Evolutionary conservation across 192 early-diverging fungal genomes (phyloP).

Genomic region (Nowakowskiella sp.): DNA sequence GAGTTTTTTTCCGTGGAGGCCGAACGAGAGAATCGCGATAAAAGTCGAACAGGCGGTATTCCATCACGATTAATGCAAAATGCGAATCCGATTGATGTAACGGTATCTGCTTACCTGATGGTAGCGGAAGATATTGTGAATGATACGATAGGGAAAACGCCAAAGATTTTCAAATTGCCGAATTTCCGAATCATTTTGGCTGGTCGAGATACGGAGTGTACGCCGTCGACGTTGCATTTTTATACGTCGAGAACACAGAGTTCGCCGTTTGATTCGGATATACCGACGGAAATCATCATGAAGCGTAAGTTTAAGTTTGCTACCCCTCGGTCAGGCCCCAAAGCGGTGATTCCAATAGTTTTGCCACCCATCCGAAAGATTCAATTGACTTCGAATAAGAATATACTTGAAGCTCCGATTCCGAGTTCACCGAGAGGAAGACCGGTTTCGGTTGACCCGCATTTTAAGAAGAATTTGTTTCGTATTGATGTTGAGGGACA

Average conservation of each 20-base stretch:
- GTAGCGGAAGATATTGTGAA: too few species aligned
- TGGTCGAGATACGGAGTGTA: not conserved
- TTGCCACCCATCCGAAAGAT: not conserved
- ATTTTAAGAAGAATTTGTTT: not conserved
- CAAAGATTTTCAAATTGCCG: not conserved
- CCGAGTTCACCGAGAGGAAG: not conserved
- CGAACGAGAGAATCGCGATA: not conserved
- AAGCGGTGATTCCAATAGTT: not conserved
- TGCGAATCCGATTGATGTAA: not conserved
- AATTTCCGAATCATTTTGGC: not conserved
- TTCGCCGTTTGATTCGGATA: too few species aligned
- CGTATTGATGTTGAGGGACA: not conserved
- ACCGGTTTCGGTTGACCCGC: not conserved
- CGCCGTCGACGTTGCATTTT: not conserved
- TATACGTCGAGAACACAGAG: too few species aligned
- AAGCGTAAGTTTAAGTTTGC: too few species aligned
- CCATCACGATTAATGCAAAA: not conserved
- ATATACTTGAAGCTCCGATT: not conserved
- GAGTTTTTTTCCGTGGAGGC: not conserved
- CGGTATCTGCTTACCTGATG: not conserved
- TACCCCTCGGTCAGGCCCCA: too few species aligned
- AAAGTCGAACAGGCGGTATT: not conserved
- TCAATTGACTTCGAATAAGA: not conserved
- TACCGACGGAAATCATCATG: too few species aligned
- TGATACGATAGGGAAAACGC: not conserved